Base-by-base conservation (phyloP, 345 rosid genomes). In the Rhizophora mangle region DNA sequence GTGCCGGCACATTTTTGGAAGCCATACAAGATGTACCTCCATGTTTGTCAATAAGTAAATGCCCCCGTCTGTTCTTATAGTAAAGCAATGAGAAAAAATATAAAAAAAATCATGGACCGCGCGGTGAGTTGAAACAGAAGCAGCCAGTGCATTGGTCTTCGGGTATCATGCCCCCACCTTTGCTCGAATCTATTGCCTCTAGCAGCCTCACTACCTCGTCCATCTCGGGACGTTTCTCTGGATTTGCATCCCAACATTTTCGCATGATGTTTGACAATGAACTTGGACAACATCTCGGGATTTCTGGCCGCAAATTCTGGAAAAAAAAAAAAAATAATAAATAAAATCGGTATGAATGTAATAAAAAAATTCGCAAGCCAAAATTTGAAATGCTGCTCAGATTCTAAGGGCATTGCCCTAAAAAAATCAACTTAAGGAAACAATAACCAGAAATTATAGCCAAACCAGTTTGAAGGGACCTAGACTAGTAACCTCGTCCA, bases 91-190 rank as follows among this genome's bases (percentile, higher is more conserved):
- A 3, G 3, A 18, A 19, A 29, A 9, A 39, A 3, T 0, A 15
- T 0, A 0, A 15, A 43, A 11, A n/a, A 10, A 26, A 2, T 68
- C 56, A 77, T 10, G 77, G 81, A 53, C 77, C 77, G n/a, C 77
- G 81, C 13, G 65, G 58, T 4, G 64, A 19, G 52, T 49, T 10
- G 53, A 77, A 77, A 60, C 80, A 77, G 63, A 77, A 68, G 56
- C 80, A 77, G 39, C 80, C 76, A 16, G 67, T 46, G 13, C 70
- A 77, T 65, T 77, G 77, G 62, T 26, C 77, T 59, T 77, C 80
- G 6, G 80, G 80, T n/a, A 77, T 72, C 80, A 77, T 72, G n/a
- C 76, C 80, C 2, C 80, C 80, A 31, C 80, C 76, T 64, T 72
- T 77, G 63, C 70, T 77, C 21, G 81, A 68, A 54, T 72, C 81